A percentile compares a stretch with the other conserved stretches of the same genome.
Evolutionary conservation across 331 rosid genomes (phyloP).

Genomic region (Quercus phellos): DNA sequence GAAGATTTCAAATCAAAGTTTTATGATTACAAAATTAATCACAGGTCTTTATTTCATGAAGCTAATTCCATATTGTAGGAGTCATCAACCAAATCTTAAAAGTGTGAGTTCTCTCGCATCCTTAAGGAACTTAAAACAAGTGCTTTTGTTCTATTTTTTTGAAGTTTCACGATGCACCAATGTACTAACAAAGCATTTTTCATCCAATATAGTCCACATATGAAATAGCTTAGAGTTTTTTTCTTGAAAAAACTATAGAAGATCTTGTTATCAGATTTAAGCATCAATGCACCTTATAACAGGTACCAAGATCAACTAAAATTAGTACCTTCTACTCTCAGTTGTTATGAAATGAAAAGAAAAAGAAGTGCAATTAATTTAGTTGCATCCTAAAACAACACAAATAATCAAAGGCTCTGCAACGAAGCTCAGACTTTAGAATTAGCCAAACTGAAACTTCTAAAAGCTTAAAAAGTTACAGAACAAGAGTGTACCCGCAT

Average conservation of each 20-base stretch:
- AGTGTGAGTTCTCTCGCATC: background rate
- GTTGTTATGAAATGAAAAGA: background rate
- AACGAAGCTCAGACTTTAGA: background rate
- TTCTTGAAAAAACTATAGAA: background rate
- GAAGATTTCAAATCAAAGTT: background rate
- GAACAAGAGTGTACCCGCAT: constrained; percentile 66
- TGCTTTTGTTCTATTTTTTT: background rate
- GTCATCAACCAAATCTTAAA: background rate
- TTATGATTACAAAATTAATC: background rate
- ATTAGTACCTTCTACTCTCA: background rate
- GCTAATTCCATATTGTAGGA: background rate
- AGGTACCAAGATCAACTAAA: background rate
- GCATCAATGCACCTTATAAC: background rate
- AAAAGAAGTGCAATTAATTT: background rate
- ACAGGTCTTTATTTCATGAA: background rate
- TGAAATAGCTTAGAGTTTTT: background rate
- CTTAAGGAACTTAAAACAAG: background rate
- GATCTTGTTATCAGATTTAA: background rate
- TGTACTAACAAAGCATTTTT: background rate
- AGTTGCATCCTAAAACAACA: background rate
- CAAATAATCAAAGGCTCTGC: background rate
- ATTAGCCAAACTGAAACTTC: background rate
- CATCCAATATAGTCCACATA: background rate
- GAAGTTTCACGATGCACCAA: background rate
- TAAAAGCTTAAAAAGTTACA: constrained; percentile 5